Base-by-base conservation (phyloP, 2,329 filamentous ascomycete species). In the Fusarium neocosmosporiellum region DNA sequence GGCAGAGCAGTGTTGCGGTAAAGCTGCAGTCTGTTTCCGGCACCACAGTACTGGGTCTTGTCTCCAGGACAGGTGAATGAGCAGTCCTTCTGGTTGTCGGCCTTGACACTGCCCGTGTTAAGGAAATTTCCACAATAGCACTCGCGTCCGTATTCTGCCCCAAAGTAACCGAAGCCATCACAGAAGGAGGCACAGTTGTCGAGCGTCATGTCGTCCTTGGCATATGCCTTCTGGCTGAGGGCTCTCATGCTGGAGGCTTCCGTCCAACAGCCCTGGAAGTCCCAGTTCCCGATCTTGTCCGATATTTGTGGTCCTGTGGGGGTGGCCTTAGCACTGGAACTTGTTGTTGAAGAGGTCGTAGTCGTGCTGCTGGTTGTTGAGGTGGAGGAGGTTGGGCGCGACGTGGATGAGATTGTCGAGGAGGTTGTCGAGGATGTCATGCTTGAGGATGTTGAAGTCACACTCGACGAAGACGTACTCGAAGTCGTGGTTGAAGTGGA, bases 41-140 rank as follows among this genome's bases (percentile, higher is more conserved):
- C 82, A 37, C 83, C 83, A 7, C 83, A 84, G 53, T 77, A 82
- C 43, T 83, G 73, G 0, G 71, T 70, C 8, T 62, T 71, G 36
- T 83, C 77, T 0, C 82, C 82, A 0, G 75, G 68, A 10, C 82
- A 84, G 0, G 68, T 65, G 29, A 82, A 79, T 3, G 76, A 79
- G 65, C 82, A 84, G 11, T 82, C 81, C 0, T 69, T 70, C 14
- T 82, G 76, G 24, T 80, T 77, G 7, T 63, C 57, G 1, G 80
- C 79, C 34, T 77, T 70, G 18, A 71, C 67, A 22, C 78, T 79
- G 7, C 78, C 80, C 0, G 69, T 63, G 4, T 77, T 78, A 4
- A 84, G 67, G 1, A 54, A 66, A 24, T 83, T 78, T 1, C 83
- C 83, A 33, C 83, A 84, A 57, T 80, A 84, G 60, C 83, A 84